Base-by-base conservation (phyloP, 768 basidiomycete species). In the Pulveroboletus ravenelii region DNA sequence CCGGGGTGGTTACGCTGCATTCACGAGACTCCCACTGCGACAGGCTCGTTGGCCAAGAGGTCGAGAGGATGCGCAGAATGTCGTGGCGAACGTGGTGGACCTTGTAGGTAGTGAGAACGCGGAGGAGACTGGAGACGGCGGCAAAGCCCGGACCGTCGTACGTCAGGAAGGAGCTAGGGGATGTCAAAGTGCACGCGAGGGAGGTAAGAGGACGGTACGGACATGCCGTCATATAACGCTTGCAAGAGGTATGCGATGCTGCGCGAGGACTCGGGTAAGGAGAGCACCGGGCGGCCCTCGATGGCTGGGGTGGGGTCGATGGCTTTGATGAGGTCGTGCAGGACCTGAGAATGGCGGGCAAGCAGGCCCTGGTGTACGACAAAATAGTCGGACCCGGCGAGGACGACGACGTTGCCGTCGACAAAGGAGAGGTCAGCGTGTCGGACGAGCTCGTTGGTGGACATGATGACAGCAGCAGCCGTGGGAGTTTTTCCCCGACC, bases 221-320 rank as follows among this genome's bases (percentile, higher is more conserved):
- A 87, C 85, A 81, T 72, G 61, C 85, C 85, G 55, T 87, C 87
- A 56, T 87, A 89, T 14, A 90, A 57, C 5, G 84, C 81, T 27
- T 75, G 70, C 17, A 90, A 66, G 56, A 90, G 82, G 51, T 72
- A 65, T 20, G 71, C 74, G 54, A 87, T 68, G 51, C 85, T 82
- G 50, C 76, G 73, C 13, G 85, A 64, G 1, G 76, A 50, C 47
- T 87, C 84, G 25, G 77, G 67, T 1, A 88, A 68, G 25, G 71
- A 57, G 30, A 89, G 64, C 6, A 82, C 75, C 2, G 81, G 75
- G 3, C 75, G 75, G 3, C 78, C 84, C 62, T 87, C 83, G 34
- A 88, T 66, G 4, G 29, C 38, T 0, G 52, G 30, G 3, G 53
- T 17, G 8, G 36, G 10, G 55, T 64, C 62, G 37, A 72, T 55